Base-by-base conservation (phyloP, 78 protist genomes). In the Speleostelium caveatum region DNA sequence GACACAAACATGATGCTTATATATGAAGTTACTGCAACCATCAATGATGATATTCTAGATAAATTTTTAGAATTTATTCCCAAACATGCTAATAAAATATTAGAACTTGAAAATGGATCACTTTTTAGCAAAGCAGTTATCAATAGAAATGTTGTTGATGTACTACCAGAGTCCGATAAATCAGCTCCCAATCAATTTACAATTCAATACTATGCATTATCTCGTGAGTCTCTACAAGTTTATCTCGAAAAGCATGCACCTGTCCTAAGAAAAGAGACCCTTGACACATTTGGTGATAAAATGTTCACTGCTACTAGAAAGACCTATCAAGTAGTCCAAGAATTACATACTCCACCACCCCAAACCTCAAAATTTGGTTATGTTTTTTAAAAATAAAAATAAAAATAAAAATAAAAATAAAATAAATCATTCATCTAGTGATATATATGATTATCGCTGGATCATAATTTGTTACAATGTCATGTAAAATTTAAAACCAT, bases 341-440 rank as follows among this genome's bases (percentile, higher is more conserved):
- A 42, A 30, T 17, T 69, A 30, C 8, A 16, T 30, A 12, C 21
- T 8, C 76, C 76, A 30, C 76, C 76, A 28, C 16, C 63, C 4
- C 75, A 69, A 69, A 38, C 53, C 19, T 36, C 42, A 33, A 65
- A 14, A 58, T 69, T 69, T 65, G 72, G 72, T 36, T 65, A 65
- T 65, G 72, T 65, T 16, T 65, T 65, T 19, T 65, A 65, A 38
- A 36, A 5, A 33, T 36, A 33, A 45, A 45, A 14, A 45, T 45
- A 45, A 45, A 45, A 45, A 14, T 45, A 45, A 45, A 45, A 45
- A 45, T 10, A 14, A 45, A 45, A 45, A 14, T 14, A 45, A 45
- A 45, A 45, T 10, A 45, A 14, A 45, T 45, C 6, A 45, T 14
- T 45, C 53, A 45, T n/a, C n/a, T n/a, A n/a, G n/a, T n/a, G n/a